Conservation (phyloP, 176 grass and related monocot species). For the Eleusine coracana region DNA sequence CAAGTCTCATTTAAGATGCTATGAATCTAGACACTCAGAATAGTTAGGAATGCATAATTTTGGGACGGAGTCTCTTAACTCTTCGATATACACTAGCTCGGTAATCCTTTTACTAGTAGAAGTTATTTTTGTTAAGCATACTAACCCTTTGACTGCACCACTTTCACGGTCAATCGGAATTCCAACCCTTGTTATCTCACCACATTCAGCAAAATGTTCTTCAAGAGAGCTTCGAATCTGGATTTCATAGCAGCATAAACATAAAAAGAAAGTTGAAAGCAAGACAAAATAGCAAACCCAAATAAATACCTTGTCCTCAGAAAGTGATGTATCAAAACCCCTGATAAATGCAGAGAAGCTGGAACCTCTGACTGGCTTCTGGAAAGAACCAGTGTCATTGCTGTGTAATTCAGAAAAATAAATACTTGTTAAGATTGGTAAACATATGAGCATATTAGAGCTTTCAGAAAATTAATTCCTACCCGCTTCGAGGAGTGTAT, state of each 20-base stretch:
- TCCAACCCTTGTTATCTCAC: conserved; percentile 64
- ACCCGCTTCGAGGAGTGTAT: conserved; percentile 71
- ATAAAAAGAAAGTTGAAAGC: neutral
- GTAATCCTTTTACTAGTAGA: no score
- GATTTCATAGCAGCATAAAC: neutral
- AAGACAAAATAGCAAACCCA: conserved; percentile 4
- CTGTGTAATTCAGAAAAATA: conserved; percentile 31
- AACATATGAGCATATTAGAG: neutral
- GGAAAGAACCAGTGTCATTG: conserved; percentile 57
- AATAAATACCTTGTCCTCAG: conserved; percentile 63
- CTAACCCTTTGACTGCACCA: conserved; percentile 77
- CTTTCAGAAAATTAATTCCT: conserved; percentile 22
- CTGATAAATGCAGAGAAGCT: conserved; percentile 67
- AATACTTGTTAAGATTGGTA: neutral
- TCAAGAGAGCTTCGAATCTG: conserved; percentile 68
- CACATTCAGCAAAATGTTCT: conserved; percentile 73
- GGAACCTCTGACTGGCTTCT: conserved; percentile 52
- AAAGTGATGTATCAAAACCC: conserved; percentile 64
- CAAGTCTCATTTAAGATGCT: no score
- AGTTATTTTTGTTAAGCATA: neutral
- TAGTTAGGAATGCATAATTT: no score
- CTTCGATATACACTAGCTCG: no score
- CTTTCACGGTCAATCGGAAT: conserved; percentile 65
- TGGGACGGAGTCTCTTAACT: no score
- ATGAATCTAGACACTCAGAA: no score